These are phyloP conservation scores for Clarkia xantiana DNA, from an alignment of 345 rosid genomes.

Conservation along the genomic window DNA sequence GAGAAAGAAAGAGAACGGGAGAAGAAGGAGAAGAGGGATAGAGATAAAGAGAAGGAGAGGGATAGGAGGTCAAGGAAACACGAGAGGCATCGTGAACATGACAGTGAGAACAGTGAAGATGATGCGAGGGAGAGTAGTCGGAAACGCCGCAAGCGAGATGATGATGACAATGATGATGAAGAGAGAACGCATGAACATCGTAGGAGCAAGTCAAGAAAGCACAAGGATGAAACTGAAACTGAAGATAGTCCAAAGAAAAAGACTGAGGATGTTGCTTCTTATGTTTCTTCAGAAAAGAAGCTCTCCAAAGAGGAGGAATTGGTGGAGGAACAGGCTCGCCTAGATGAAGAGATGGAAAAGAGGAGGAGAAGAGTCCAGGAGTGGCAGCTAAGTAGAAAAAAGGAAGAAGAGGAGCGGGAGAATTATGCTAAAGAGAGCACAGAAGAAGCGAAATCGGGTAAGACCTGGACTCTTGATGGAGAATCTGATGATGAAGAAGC, in stretches of 20 bases:
- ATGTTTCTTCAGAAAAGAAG: conserved; percentile 40
- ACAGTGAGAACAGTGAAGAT: conserved; percentile 47
- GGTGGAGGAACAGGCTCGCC: conserved; percentile 61
- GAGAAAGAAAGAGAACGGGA: no score
- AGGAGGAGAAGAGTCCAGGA: conserved; percentile 93
- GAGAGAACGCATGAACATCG: conserved; percentile 40
- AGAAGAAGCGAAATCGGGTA: conserved; percentile 47
- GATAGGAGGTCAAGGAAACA: conserved; percentile 19
- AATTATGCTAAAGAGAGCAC: conserved; percentile 38
- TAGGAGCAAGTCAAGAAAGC: conserved; percentile 40
- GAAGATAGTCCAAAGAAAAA: conserved; percentile 46
- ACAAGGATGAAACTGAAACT: conserved; percentile 29
- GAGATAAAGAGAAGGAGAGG: no score
- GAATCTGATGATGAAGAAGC: conserved; percentile 80
- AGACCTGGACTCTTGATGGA: conserved; percentile 82
- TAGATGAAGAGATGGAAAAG: conserved; percentile 44
- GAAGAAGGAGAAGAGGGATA: no score
- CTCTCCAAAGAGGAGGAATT: conserved; percentile 68
- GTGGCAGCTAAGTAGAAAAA: conserved; percentile 86
- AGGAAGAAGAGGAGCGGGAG: conserved; percentile 63
- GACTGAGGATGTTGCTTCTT: conserved; percentile 34
- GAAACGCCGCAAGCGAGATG: conserved; percentile 52
- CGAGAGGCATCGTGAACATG: conserved; percentile 42
- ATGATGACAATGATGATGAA: conserved; percentile 13
- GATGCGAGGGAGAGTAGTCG: conserved; percentile 28